Percentiles rank a stretch among this genome's conserved stretches.
Evolutionary conservation across 2,329 filamentous ascomycete genomes (phyloP).

Genomic region (Ceratocystis albifundus): DNA sequence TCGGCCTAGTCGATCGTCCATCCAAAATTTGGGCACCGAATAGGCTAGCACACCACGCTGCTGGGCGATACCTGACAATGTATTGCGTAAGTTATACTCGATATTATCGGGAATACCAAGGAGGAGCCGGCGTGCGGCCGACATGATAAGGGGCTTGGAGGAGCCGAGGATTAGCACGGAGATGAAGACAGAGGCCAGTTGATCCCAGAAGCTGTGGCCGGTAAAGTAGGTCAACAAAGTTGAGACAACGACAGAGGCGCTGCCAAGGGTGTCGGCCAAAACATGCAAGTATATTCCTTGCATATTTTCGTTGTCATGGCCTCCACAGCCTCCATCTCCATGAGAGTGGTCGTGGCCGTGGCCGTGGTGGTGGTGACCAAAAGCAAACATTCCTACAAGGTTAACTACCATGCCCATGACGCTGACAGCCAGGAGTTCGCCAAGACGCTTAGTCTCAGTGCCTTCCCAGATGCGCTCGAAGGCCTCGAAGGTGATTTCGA

Average conservation of each 20-base stretch:
- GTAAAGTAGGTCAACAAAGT: constrained; percentile 78
- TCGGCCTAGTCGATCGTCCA: constrained; percentile 50
- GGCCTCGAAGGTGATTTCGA: constrained; percentile 93
- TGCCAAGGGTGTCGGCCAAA: constrained; percentile 86
- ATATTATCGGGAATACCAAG: constrained; percentile 73
- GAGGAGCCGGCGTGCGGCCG: constrained; percentile 70
- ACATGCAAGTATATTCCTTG: constrained; percentile 93
- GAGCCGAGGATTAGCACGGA: constrained; percentile 88
- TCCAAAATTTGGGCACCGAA: constrained; percentile 81
- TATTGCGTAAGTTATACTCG: constrained; percentile 80
- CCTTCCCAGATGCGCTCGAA: constrained; percentile 78
- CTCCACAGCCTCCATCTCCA: constrained; percentile 28
- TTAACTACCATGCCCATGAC: constrained; percentile 79
- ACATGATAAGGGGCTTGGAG: constrained; percentile 74
- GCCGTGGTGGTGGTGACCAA: constrained; percentile 55
- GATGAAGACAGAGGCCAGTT: constrained; percentile 85
- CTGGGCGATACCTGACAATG: constrained; percentile 68
- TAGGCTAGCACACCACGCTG: constrained; percentile 79
- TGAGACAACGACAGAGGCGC: constrained; percentile 84
- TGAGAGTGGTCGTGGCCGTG: constrained; percentile 28
- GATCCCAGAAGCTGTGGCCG: constrained; percentile 90
- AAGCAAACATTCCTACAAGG: constrained; percentile 79
- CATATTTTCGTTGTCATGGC: constrained; percentile 95
- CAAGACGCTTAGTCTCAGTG: constrained; percentile 68
- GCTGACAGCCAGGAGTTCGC: constrained; percentile 82